These are phyloP conservation scores for Tolypocladium tundrense DNA, from an alignment of 2,329 filamentous ascomycete species.

Conservation along the genomic window DNA sequence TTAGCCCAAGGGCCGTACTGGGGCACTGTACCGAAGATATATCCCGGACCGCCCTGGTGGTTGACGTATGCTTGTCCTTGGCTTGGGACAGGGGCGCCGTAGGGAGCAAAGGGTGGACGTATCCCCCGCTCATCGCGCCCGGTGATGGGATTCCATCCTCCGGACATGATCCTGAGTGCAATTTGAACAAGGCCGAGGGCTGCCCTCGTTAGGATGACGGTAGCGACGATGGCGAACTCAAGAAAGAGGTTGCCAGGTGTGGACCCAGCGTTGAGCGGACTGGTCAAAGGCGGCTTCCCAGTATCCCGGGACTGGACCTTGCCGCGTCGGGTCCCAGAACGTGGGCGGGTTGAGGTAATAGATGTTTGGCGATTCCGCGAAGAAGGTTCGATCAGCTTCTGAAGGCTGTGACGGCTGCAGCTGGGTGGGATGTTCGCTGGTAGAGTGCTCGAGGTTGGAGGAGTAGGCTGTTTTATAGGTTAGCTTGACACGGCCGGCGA, in stretches of 20 bases:
- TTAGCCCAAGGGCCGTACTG: slow-evolving; percentile 10
- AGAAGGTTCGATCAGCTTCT: slow-evolving; percentile 2
- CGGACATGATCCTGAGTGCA: slow-evolving; percentile 19
- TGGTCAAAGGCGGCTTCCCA: slow-evolving; percentile 25
- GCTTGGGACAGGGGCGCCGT: slow-evolving; percentile 19
- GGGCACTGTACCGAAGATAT: slow-evolving; percentile 17
- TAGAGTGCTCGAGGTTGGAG: neutral
- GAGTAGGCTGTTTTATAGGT: neutral
- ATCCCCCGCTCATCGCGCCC: slow-evolving; percentile 24
- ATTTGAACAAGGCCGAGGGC: neutral
- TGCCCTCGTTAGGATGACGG: neutral
- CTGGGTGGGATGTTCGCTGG: neutral
- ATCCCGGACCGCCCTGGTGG: slow-evolving; percentile 24
- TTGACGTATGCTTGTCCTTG: slow-evolving; percentile 28
- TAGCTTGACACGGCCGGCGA: too few species aligned
- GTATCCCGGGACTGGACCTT: slow-evolving; percentile 20
- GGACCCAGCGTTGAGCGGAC: slow-evolving; percentile 19
- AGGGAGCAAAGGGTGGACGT: slow-evolving; percentile 22
- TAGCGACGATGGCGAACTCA: slow-evolving; percentile 5
- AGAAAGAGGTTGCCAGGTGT: slow-evolving; percentile 23
- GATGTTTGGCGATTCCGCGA: slow-evolving; percentile 1
- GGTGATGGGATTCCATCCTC: slow-evolving; percentile 29
- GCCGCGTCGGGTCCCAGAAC: slow-evolving; percentile 17
- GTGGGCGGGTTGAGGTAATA: slow-evolving; percentile 4
- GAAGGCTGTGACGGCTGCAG: neutral